phyloP scores from a whole-genome alignment of 164 flowering plant genomes.

The Magnolia sinica region DNA sequence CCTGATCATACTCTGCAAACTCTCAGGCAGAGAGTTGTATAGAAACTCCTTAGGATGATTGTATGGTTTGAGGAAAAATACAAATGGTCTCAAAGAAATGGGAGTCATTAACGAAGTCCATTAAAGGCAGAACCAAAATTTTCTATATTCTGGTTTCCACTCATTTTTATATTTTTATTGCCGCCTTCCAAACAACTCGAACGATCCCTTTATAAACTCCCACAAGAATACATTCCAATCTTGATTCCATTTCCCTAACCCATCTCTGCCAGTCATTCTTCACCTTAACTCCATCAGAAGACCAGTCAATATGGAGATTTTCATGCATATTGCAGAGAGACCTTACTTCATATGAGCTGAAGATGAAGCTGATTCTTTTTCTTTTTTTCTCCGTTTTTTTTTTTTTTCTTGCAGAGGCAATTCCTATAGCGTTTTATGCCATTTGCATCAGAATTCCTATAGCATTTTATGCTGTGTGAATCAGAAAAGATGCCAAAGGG shows the following conservation, averaged over 20 bases:
- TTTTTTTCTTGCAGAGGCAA: not conserved
- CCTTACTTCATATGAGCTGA: not conserved
- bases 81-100: no score
- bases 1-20: no score
- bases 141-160: not conserved
- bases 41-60: no score
- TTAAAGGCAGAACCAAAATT: not conserved
- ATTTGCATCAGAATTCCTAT: not conserved
- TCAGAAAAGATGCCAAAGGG: not conserved
- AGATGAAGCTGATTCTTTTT: not conserved
- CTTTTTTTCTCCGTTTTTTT: no score
- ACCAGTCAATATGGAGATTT: no score
- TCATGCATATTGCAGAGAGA: not conserved
- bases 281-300: no score
- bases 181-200: not conserved
- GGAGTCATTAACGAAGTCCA: no score
- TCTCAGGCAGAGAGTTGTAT: no score
- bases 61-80: no score
- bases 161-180: not conserved
- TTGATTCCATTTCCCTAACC: not conserved
- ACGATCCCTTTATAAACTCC: not conserved
- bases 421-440: not conserved
- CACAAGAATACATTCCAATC: not conserved
- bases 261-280: no score
- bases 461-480: not conserved